Base-by-base conservation (phyloP, 352 stramenopile species). In the Phytophthora vignae region DNA sequence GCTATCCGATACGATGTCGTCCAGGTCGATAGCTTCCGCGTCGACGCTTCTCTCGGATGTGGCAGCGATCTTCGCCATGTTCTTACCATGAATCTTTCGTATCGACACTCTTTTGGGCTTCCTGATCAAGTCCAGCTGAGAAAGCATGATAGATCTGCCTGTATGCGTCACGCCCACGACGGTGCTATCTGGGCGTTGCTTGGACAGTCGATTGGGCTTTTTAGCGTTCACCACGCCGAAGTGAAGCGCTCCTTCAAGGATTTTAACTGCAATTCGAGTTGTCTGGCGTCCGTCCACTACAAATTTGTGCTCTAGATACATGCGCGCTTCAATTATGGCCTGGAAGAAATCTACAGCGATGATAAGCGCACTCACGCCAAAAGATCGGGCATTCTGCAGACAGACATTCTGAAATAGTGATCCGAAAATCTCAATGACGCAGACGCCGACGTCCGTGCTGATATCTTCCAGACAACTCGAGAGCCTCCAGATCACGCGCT, bases 321-420 rank as follows among this genome's bases (percentile, higher is more conserved):
- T 29, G 31, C 55, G 48, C 10, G 49, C 60, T 25, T 73, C 64
- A 2, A 77, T 8, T 7, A 74, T 25, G 5, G 55, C 48, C 42
- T 71, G 70, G 9, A 33, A 29, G 10, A 74, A 22, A 31, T 73
- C 52, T 22, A 67, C 46, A 25, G 42, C 5, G 48, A 75, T 60
- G 27, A 71, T 62, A 27, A 71, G 33, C 4, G 10, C 62, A 3
- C 58, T 31, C 15, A 72, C 49, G 4, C 21, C 40, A 1, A 55
- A 52, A 1, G 64, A 70, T 2, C 65, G 55, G 9, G 66, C 38
- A 33, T 55, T 74, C 50, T 77, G 67, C 15, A 79, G 22, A 38
- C 61, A 79, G 27, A 73, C 55, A 36, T 76, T 81, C 40, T 73
- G 54, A 49, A 76, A 78, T 14, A 81, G 48, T 12, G 70, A 71